Base-by-base conservation (phyloP, 108 stramenopile genomes). In the Conticribra weissflogii region DNA sequence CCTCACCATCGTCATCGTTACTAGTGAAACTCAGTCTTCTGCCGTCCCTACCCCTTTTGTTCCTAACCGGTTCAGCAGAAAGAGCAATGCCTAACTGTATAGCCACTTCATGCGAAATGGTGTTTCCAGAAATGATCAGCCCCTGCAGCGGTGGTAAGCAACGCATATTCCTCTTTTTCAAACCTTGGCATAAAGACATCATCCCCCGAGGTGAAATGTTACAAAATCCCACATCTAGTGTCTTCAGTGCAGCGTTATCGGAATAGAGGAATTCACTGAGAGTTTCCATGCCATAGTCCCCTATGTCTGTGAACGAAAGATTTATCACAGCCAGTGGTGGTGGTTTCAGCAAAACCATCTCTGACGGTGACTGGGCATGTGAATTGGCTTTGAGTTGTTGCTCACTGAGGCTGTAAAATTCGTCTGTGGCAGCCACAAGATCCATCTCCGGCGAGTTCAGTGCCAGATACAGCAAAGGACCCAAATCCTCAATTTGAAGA, bases 141-240 rank as follows among this genome's bases (percentile, higher is more conserved):
- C 87, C 93, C 65, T 85, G 72, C 27, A 94, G 34, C 1, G 79
- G 74, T 15, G 85, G 59, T 32, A 94, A 63, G 15, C 84, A 79
- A 31, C 57, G 53, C 41, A 68, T 28, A 44, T 83, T 83, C 30
- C 93, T 55, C 30, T 79, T 75, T 17, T 34, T 53, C 9, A 94
- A 59, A 2, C 85, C 83, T 3, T 76, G 75, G 8, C 87, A 80
- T 9, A 94, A 63, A 1, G 87, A 63, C 18, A 88, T 23, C 15
- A 88, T 58, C 16, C 90, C 90, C 25, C 62, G 62, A 50, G 85
- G 84, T 0, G 82, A 74, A 23, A 94, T 52, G 18, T 74, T 79
- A 60, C 93, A 94, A 71, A 94, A 94, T 47, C 90, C 86, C 24
- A 94, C 57, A 63, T 94, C 93, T 12, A 94, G 72, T 19, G 88